phyloP scores from a whole-genome alignment of 2,329 filamentous ascomycete species.

The Nannizziopsis arthrosporioides region DNA sequence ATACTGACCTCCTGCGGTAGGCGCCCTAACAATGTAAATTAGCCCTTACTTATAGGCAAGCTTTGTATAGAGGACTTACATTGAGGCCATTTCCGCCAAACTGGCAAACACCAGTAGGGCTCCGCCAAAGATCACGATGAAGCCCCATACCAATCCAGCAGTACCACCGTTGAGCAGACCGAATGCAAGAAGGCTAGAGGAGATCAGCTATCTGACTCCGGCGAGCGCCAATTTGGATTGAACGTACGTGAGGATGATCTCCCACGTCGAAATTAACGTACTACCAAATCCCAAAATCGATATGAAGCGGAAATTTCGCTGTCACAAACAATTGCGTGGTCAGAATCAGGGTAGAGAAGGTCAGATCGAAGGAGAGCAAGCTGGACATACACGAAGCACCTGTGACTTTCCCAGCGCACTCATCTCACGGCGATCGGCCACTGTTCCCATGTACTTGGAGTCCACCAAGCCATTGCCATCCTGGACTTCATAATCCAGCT shows the following conservation, averaged over 20 bases:
- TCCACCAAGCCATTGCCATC: slow-evolving; percentile 19
- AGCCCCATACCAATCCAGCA: slow-evolving; percentile 30
- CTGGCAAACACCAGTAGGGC: slow-evolving; percentile 29
- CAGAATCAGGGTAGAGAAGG: background rate
- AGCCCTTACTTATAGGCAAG: background rate
- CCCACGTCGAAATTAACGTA: slow-evolving; percentile 36
- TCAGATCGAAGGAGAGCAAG: background rate
- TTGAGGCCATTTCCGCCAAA: slow-evolving; percentile 35
- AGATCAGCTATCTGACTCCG: background rate
- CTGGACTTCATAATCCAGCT: background rate
- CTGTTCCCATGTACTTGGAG: slow-evolving; percentile 29
- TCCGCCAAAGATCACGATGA: slow-evolving; percentile 24
- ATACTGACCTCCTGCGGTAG: slow-evolving; percentile 32
- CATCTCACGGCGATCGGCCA: slow-evolving; percentile 29
- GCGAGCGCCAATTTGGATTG: background rate
- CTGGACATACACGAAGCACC: slow-evolving; percentile 25
- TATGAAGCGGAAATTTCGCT: slow-evolving; percentile 37
- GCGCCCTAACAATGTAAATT: slow-evolving; percentile 22
- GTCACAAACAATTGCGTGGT: background rate
- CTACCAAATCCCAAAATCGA: slow-evolving; percentile 38
- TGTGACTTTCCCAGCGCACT: slow-evolving; percentile 29
- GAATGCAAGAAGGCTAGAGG: slow-evolving; percentile 18
- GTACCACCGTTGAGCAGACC: slow-evolving; percentile 30
- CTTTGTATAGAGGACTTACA: slow-evolving; percentile 21
- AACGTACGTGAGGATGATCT: slow-evolving; percentile 31